These are phyloP conservation scores for Xylaria nigripes DNA, from an alignment of 495 filamentous ascomycete genomes.

Conservation along the genomic window DNA sequence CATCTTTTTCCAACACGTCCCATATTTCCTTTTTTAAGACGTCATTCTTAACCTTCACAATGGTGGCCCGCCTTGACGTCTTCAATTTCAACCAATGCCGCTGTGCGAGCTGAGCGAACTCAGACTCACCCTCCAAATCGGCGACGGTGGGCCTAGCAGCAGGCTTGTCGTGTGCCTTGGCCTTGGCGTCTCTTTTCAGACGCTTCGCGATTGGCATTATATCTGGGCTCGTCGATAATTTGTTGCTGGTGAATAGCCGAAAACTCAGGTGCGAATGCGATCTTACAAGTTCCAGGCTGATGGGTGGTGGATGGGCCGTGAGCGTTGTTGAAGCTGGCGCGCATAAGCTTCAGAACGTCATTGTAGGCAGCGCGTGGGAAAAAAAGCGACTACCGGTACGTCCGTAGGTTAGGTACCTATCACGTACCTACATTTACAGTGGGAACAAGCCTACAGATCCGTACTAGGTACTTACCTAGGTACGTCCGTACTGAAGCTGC, in stretches of 20 bases:
- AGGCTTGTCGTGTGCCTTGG: conserved; percentile 26
- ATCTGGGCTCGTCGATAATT: conserved; percentile 1
- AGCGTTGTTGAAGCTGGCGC: neutral
- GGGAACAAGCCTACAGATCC: no score
- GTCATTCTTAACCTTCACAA: conserved; percentile 71
- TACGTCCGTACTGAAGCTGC: no score
- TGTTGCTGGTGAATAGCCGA: neutral
- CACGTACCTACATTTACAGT: no score
- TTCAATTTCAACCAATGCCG: conserved; percentile 79
- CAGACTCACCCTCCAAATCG: conserved; percentile 62
- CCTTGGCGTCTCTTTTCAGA: conserved; percentile 36
- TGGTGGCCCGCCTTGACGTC: conserved; percentile 43
- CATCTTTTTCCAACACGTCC: conserved; percentile 75
- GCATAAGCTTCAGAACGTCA: conserved; percentile 7
- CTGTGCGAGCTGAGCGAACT: conserved; percentile 74
- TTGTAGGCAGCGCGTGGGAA: neutral
- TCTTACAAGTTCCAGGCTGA: neutral
- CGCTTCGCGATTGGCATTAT: conserved; percentile 44
- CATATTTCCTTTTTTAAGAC: conserved; percentile 85
- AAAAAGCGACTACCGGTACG: no score
- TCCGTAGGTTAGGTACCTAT: no score
- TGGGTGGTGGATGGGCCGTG: neutral
- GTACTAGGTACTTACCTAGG: no score
- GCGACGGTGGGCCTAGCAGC: conserved; percentile 33
- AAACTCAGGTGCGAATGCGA: conserved; percentile 2